Conservation (phyloP, 371 early-diverging fungal species). For the Mortierella sp. region DNA sequence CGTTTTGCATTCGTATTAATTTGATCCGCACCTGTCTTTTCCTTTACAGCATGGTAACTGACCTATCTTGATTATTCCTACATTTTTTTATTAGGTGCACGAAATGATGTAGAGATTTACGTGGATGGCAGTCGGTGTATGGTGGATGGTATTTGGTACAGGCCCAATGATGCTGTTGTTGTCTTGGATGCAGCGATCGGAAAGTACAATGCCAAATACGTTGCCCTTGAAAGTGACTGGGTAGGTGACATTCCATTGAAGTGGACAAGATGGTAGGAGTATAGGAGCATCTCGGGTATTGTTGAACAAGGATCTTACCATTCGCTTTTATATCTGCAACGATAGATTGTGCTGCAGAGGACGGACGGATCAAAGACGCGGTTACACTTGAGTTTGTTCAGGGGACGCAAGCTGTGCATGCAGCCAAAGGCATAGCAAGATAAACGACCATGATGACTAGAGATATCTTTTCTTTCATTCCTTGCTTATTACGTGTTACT, state of each 20-base stretch:
- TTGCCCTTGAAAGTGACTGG: conserved; percentile 40
- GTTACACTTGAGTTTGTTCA: conserved; percentile 41
- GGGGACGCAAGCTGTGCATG: conserved; percentile 49
- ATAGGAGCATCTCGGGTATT: too few species aligned
- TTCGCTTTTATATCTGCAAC: background rate
- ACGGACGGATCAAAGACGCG: conserved; percentile 53
- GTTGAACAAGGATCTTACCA: background rate
- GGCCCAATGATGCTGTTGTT: conserved; percentile 43
- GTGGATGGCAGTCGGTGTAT: conserved; percentile 49
- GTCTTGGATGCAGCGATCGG: conserved; percentile 52
- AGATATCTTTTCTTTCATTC: too few species aligned
- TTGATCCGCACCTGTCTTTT: background rate
- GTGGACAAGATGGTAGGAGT: too few species aligned
- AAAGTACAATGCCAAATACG: conserved; percentile 52
- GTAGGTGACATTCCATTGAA: conserved; percentile 15
- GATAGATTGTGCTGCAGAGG: conserved; percentile 49
- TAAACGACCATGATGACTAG: background rate
- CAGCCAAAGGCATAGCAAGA: conserved; percentile 40
- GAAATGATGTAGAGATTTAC: conserved; percentile 49
- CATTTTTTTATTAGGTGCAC: background rate
- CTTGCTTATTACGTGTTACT: too few species aligned
- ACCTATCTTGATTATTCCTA: background rate
- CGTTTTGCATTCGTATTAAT: background rate
- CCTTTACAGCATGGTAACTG: background rate
- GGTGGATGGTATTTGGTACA: conserved; percentile 56